Evolutionary conservation across 2,329 filamentous ascomycete genomes (phyloP).

Genomic region (Scedosporium apiospermum): DNA sequence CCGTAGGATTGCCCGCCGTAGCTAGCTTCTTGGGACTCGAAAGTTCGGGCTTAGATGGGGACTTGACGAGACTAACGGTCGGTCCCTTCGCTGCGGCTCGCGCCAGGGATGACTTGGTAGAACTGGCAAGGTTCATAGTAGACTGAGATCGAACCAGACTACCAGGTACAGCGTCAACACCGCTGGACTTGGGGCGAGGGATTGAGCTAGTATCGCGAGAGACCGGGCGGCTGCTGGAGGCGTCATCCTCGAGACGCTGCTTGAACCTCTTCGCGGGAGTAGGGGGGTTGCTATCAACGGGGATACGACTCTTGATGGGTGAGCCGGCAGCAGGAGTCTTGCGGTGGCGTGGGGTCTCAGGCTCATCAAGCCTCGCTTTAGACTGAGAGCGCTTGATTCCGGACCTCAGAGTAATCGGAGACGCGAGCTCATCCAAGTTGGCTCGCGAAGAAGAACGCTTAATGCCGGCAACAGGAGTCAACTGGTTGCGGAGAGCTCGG

Average conservation of each 20-base stretch:
- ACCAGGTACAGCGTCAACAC: slow-evolving; percentile 3
- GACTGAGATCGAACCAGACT: slow-evolving; percentile 33
- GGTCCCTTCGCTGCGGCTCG: slow-evolving; percentile 26
- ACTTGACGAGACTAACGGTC: slow-evolving; percentile 25
- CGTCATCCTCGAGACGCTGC: slow-evolving; percentile 57
- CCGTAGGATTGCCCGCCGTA: slow-evolving; percentile 36
- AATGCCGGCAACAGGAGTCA: slow-evolving; percentile 33
- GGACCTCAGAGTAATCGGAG: slow-evolving; percentile 8
- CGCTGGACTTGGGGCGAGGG: slow-evolving; percentile 35
- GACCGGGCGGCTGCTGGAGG: slow-evolving; percentile 52
- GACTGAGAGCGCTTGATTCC: slow-evolving; percentile 31
- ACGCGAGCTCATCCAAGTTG: slow-evolving; percentile 20
- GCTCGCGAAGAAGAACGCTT: slow-evolving; percentile 23
- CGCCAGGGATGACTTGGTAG: slow-evolving; percentile 66
- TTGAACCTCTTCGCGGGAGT: slow-evolving; percentile 62
- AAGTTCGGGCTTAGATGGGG: slow-evolving; percentile 34
- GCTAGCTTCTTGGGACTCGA: slow-evolving; percentile 37
- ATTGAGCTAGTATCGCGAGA: slow-evolving; percentile 43
- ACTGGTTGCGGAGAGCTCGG: slow-evolving; percentile 41
- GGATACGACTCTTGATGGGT: not conserved
- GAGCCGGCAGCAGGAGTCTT: slow-evolving; percentile 16
- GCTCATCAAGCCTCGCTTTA: slow-evolving; percentile 31
- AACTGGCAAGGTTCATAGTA: slow-evolving; percentile 57
- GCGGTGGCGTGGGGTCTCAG: slow-evolving; percentile 14
- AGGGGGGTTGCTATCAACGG: slow-evolving; percentile 11